Percentiles rank a stretch among this genome's conserved stretches.
phyloP scores from a whole-genome alignment of 495 filamentous ascomycete species.

The Ascodesmis nigricans region DNA sequence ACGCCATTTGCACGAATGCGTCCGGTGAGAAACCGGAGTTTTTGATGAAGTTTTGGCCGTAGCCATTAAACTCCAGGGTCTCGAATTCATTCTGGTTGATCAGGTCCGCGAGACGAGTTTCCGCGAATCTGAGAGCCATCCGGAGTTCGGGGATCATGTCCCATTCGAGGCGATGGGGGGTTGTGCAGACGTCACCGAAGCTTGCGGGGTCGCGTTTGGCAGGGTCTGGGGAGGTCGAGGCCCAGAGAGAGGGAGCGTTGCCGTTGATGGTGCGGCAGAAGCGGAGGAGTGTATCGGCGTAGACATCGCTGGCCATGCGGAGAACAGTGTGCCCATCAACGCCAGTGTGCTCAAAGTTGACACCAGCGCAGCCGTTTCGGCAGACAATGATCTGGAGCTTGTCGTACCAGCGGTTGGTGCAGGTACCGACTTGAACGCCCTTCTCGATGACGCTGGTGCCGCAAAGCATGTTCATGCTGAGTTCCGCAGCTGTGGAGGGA shows the following conservation, averaged over 20 bases:
- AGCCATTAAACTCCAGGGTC: slow-evolving; percentile 69
- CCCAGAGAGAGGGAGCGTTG: slow-evolving; percentile 76
- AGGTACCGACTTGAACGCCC: slow-evolving; percentile 90
- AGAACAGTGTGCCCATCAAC: slow-evolving; percentile 95
- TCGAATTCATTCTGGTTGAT: slow-evolving; percentile 94
- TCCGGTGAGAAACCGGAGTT: slow-evolving; percentile 92
- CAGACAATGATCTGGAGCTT: slow-evolving; percentile 98
- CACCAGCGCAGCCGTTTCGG: slow-evolving; percentile 92
- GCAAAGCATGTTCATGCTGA: slow-evolving; percentile 96
- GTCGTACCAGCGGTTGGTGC: slow-evolving; percentile 97
- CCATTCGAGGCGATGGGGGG: slow-evolving; percentile 92
- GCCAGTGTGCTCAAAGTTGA: slow-evolving; percentile 98
- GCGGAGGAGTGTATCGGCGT: slow-evolving; percentile 92
- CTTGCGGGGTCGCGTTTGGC: slow-evolving; percentile 79
- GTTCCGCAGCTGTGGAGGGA: slow-evolving; percentile 49
- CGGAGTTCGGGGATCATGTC: slow-evolving; percentile 84
- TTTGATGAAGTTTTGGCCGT: slow-evolving; percentile 95
- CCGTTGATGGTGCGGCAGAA: slow-evolving; percentile 95
- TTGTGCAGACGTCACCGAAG: slow-evolving; percentile 87
- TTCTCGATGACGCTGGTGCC: slow-evolving; percentile 77
- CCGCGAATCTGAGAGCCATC: slow-evolving; percentile 82
- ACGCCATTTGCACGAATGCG: slow-evolving; percentile 97
- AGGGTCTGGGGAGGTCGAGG: slow-evolving; percentile 74
- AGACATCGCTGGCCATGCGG: slow-evolving; percentile 85
- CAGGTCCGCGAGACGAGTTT: slow-evolving; percentile 80